phyloP scores from a whole-genome alignment of 768 basidiomycete genomes.

The Leccinum pellstonianum region DNA sequence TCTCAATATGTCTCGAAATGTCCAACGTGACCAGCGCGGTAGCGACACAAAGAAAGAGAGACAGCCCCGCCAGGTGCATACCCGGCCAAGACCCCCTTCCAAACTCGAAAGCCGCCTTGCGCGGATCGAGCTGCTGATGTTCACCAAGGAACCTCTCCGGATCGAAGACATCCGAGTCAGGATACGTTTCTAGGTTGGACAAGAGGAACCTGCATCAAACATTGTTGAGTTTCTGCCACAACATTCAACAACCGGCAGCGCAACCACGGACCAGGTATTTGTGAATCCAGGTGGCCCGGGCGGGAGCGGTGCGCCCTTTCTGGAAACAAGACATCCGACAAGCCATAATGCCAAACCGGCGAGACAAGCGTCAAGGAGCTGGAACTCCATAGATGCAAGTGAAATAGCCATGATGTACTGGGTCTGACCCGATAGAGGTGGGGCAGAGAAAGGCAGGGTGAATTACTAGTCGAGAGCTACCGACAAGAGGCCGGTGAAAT shows the following conservation, averaged over 20 bases:
- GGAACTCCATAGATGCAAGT: not conserved
- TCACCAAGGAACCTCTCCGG: constrained; percentile 16
- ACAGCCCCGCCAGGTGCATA: not conserved
- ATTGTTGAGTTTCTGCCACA: not conserved
- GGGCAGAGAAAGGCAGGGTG: no score
- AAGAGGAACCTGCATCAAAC: constrained; percentile 9
- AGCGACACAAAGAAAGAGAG: constrained; percentile 10
- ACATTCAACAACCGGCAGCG: not conserved
- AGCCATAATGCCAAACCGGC: constrained; percentile 11
- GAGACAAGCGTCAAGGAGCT: constrained; percentile 1
- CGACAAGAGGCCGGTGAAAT: no score
- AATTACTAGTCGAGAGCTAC: no score
- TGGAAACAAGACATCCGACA: not conserved
- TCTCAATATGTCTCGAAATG: constrained; percentile 2
- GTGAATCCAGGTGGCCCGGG: constrained; percentile 14
- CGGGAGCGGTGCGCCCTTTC: not conserved
- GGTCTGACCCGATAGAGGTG: no score
- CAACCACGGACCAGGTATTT: constrained; percentile 12
- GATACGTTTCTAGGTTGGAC: constrained; percentile 2
- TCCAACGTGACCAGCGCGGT: constrained; percentile 9
- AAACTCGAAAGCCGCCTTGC: constrained; percentile 13
- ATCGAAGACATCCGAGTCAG: constrained; percentile 9
- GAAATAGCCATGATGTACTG: no score
- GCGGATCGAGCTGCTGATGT: constrained; percentile 5
- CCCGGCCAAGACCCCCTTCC: constrained; percentile 14